Percentiles rank a stretch among this genome's conserved stretches.
phyloP scores from a whole-genome alignment of 2,329 filamentous ascomycete species.

The Trichoderma hamatum region DNA sequence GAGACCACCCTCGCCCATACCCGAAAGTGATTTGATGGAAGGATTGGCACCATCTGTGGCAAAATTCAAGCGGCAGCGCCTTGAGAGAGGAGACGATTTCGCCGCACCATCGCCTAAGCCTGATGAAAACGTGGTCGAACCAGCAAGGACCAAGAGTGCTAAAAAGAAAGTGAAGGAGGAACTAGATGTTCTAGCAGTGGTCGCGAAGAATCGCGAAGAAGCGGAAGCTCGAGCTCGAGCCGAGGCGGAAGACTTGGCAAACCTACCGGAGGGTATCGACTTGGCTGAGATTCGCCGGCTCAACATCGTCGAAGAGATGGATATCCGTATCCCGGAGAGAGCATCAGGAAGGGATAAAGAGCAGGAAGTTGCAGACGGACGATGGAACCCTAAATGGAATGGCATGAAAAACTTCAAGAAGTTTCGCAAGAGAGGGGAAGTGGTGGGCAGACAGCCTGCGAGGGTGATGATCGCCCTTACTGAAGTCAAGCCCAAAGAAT shows the following conservation, averaged over 20 bases:
- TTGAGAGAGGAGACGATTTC: slow-evolving; percentile 60
- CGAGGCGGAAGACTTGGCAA: slow-evolving; percentile 58
- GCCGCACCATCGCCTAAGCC: slow-evolving; percentile 36
- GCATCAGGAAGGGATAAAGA: slow-evolving; percentile 43
- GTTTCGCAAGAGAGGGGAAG: slow-evolving; percentile 66
- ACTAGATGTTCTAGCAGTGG: slow-evolving; percentile 69
- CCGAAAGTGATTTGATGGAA: slow-evolving; percentile 64
- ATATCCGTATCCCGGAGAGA: slow-evolving; percentile 52
- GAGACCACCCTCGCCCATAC: slow-evolving; percentile 47
- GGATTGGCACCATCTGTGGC: slow-evolving; percentile 75
- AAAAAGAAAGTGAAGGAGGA: slow-evolving; percentile 59
- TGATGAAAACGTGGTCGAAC: slow-evolving; percentile 30
- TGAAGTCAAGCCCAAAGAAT: slow-evolving; percentile 70
- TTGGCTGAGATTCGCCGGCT: slow-evolving; percentile 73
- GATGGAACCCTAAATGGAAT: slow-evolving; percentile 91
- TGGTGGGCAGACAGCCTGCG: slow-evolving; percentile 45
- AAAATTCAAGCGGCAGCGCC: slow-evolving; percentile 75
- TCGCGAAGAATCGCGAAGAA: slow-evolving; percentile 61
- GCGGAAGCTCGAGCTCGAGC: slow-evolving; percentile 65
- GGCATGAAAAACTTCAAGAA: slow-evolving; percentile 95
- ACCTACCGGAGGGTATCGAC: slow-evolving; percentile 65
- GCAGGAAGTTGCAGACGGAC: slow-evolving; percentile 54
- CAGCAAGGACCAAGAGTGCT: slow-evolving; percentile 10
- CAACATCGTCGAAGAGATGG: slow-evolving; percentile 76
- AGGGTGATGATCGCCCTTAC: slow-evolving; percentile 70